Percentiles rank a stretch among this genome's conserved stretches.
Evolutionary conservation across 2,329 filamentous ascomycete genomes (phyloP).

Genomic region (Cordyceps tenuipes): DNA sequence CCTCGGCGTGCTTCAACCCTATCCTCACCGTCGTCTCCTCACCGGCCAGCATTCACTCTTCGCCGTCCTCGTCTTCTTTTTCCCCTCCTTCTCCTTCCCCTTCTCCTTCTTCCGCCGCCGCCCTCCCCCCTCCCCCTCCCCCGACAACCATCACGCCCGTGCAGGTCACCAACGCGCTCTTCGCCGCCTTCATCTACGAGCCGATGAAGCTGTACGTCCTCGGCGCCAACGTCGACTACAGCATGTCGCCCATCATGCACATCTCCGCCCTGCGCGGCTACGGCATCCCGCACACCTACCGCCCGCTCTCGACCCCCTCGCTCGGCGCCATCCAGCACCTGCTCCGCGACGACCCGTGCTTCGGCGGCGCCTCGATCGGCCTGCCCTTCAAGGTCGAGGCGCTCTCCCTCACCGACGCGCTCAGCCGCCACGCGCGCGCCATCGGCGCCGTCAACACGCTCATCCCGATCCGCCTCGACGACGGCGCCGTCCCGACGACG

Average conservation of each 20-base stretch:
- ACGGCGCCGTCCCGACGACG: conserved; percentile 47
- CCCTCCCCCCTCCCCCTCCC: too few relatives aligned
- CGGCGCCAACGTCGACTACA: conserved; percentile 64
- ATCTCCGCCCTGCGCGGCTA: conserved; percentile 58
- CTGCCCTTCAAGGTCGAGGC: conserved; percentile 70
- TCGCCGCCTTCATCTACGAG: conserved; percentile 57
- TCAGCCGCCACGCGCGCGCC: conserved; percentile 63
- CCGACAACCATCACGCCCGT: conserved; percentile 43
- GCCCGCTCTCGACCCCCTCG: conserved; percentile 53
- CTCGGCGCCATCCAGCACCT: conserved; percentile 56
- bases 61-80: too few relatives aligned
- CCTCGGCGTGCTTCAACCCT: conserved; percentile 58
- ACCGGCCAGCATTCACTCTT: too few relatives aligned
- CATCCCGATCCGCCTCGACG: conserved; percentile 57
- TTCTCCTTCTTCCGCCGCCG: too few relatives aligned
- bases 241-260: conserved; percentile 71
- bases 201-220: conserved; percentile 66
- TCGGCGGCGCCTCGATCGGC: conserved; percentile 64
- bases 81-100: too few relatives aligned
- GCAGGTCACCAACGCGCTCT: conserved; percentile 57
- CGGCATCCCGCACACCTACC: conserved; percentile 61
- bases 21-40: conserved; percentile 20
- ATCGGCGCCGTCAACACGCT: conserved; percentile 73
- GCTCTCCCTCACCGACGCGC: conserved; percentile 57
- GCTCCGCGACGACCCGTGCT: conserved; percentile 56